These are phyloP conservation scores for Coemansia furcata DNA, from an alignment of 192 early-diverging fungal genomes.

Conservation along the genomic window DNA sequence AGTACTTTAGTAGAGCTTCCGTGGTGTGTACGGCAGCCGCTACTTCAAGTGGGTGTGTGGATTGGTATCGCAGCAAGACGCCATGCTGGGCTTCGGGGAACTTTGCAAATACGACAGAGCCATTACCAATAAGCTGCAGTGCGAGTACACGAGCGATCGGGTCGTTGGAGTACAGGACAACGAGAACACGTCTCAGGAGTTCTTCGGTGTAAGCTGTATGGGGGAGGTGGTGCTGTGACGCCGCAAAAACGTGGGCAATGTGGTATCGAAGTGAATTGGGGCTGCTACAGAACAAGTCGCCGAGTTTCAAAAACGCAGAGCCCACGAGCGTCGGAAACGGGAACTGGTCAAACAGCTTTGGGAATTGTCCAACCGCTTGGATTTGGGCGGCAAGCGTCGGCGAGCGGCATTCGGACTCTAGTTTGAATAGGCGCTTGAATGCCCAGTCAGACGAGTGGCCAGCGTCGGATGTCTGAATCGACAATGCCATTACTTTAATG, in stretches of 20 bases:
- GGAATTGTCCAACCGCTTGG: slow-evolving; percentile 50
- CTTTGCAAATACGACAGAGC: slow-evolving; percentile 44
- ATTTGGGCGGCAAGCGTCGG: slow-evolving; percentile 36
- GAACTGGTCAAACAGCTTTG: slow-evolving; percentile 52
- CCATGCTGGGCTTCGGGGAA: slow-evolving; percentile 54
- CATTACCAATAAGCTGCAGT: slow-evolving; percentile 49
- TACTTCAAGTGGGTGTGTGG: slow-evolving; percentile 51
- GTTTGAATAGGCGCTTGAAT: slow-evolving; percentile 52
- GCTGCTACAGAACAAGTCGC: slow-evolving; percentile 50
- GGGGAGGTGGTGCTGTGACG: slow-evolving; percentile 37
- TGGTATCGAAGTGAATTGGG: slow-evolving; percentile 50
- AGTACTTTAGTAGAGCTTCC: slow-evolving; percentile 43
- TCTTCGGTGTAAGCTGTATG: slow-evolving; percentile 47
- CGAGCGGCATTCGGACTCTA: slow-evolving; percentile 51
- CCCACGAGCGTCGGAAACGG: slow-evolving; percentile 54
- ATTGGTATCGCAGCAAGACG: slow-evolving; percentile 47
- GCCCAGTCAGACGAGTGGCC: slow-evolving; percentile 48
- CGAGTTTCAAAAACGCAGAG: slow-evolving; percentile 55
- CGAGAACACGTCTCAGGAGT: slow-evolving; percentile 50
- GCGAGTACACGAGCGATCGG: slow-evolving; percentile 52
- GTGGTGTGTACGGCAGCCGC: slow-evolving; percentile 50
- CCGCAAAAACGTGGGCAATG: slow-evolving; percentile 48
- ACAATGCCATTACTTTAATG: slow-evolving; percentile 7
- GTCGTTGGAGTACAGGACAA: slow-evolving; percentile 53
- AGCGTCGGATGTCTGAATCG: slow-evolving; percentile 11